These are phyloP conservation scores for Volvox reticuliferus DNA, from an alignment of 139 green algal species.

Conservation along the genomic window DNA sequence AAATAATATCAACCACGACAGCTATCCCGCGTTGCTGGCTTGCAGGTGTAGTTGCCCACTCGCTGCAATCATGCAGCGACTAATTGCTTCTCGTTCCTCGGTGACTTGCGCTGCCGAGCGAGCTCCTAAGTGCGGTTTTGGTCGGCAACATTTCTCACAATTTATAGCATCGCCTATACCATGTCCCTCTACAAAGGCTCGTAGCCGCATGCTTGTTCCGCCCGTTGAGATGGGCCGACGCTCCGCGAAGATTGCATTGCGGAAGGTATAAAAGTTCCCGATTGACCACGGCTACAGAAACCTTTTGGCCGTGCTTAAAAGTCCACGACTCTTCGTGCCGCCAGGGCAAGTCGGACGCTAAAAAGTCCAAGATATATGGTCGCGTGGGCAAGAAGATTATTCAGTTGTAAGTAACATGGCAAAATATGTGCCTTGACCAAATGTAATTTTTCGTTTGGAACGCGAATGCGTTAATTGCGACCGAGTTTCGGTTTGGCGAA, in stretches of 20 bases:
- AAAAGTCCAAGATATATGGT: conserved; percentile 90
- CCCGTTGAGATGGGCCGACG: conserved; percentile 71
- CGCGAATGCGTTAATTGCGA: too few species aligned
- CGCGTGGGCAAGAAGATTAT: conserved; percentile 93
- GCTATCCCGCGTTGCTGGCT: too few species aligned
- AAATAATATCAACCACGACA: too few species aligned
- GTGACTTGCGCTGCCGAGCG: not conserved
- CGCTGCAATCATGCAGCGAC: not conserved
- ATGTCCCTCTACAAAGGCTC: not conserved
- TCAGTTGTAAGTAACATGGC: conserved; percentile 58
- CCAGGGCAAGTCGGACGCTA: conserved; percentile 78
- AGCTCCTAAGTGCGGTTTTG: not conserved
- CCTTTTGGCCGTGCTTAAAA: not conserved
- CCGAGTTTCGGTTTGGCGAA: not conserved
- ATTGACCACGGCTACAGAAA: too few species aligned
- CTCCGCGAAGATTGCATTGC: conserved; percentile 80
- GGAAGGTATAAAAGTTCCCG: conserved; percentile 68
- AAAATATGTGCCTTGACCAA: not conserved
- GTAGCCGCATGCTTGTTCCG: not conserved
- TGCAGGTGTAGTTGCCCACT: too few species aligned
- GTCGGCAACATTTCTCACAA: not conserved
- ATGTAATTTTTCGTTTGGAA: too few species aligned
- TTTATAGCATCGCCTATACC: not conserved
- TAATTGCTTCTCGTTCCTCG: not conserved
- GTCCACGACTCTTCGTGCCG: not conserved